Conservation (phyloP, 768 basidiomycete genomes). For the Boletus subparvulus region DNA sequence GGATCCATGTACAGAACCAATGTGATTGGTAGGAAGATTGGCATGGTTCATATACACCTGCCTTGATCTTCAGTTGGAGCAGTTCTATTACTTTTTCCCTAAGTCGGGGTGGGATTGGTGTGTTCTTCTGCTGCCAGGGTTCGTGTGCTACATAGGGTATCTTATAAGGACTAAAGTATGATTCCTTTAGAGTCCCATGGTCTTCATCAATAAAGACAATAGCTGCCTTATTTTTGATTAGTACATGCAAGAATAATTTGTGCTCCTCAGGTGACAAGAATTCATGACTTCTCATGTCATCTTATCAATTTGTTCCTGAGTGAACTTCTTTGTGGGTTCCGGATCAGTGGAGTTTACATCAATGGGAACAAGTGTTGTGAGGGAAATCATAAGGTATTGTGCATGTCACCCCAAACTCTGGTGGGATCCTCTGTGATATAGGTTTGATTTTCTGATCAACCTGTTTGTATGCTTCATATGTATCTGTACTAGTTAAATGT, state of each 20-base stretch:
- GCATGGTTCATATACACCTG: neutral
- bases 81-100: neutral
- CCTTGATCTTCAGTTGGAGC: neutral
- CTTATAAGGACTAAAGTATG: neutral
- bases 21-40: neutral
- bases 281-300: fast-evolving
- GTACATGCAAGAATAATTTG: neutral
- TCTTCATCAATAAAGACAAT: neutral
- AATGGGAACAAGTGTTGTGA: neutral
- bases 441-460: neutral
- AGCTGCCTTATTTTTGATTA: neutral
- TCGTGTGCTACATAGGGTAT: neutral
- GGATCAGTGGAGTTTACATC: neutral
- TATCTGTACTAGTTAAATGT: too few species aligned
- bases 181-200: neutral
- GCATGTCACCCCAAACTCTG: neutral
- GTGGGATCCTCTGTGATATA: neutral
- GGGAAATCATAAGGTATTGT: neutral
- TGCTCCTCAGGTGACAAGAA: neutral
- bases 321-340: neutral
- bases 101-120: neutral
- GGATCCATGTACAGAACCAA: neutral
- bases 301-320: neutral
- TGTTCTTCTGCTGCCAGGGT: neutral
- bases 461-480: neutral